These are phyloP conservation scores for Marsdenia floribunda DNA, from an alignment of 257 asterid genomes.

Conservation along the genomic window DNA sequence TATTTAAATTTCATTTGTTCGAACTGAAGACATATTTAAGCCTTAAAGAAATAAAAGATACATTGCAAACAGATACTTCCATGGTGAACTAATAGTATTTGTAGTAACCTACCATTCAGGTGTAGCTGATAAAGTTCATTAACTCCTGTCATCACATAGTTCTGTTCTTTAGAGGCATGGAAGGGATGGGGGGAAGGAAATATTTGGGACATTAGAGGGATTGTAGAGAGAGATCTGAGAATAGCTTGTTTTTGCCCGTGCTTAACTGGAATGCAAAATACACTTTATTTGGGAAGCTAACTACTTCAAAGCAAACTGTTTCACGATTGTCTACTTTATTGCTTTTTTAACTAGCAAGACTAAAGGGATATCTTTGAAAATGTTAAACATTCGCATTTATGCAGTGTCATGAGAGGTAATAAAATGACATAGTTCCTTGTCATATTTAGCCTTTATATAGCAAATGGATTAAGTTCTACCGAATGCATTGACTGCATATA, in stretches of 20 bases:
- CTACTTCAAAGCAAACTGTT: not conserved
- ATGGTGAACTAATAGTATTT: not conserved
- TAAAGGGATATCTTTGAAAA: not conserved
- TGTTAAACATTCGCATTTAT: conserved; percentile 19
- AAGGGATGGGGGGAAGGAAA: not conserved
- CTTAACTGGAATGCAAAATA: not conserved
- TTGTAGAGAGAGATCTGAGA: not conserved
- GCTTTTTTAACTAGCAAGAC: not conserved
- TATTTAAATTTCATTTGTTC: no score
- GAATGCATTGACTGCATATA: not conserved
- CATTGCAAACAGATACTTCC: not conserved
- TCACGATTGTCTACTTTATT: not conserved
- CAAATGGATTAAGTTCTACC: not conserved
- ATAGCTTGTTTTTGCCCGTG: not conserved
- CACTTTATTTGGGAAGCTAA: not conserved
- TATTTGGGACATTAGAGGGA: not conserved
- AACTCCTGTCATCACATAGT: not conserved
- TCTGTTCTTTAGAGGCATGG: not conserved
- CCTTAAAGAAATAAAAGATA: not conserved
- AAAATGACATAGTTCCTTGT: not conserved
- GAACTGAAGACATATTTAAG: no score
- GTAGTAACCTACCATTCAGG: not conserved
- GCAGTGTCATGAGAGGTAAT: conserved; percentile 98
- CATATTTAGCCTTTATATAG: not conserved
- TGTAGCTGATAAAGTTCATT: not conserved